Conservation (phyloP, 2,329 filamentous ascomycete species). For the Diplodia sapinea region DNA sequence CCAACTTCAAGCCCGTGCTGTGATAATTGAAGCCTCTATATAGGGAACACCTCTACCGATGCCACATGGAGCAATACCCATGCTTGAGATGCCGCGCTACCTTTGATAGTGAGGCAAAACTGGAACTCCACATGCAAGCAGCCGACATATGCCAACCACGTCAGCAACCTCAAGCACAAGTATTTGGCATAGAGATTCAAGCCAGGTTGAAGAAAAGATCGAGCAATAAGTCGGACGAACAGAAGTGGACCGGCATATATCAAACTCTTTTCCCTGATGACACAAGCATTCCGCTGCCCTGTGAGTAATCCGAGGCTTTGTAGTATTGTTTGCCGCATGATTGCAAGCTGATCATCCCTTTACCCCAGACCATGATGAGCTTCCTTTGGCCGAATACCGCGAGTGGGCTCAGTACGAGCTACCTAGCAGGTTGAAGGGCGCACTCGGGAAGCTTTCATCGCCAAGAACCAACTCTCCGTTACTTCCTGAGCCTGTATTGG, state of each 20-base stretch:
- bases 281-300: neutral
- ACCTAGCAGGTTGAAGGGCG: neutral
- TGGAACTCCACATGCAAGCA: neutral
- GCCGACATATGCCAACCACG: neutral
- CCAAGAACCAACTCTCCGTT: neutral
- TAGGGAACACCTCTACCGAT: slow-evolving; percentile 5
- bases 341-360: neutral
- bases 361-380: neutral
- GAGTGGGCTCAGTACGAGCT: neutral
- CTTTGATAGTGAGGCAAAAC: fast-evolving
- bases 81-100: neutral
- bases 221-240: neutral
- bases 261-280: neutral
- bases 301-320: neutral
- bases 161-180: neutral
- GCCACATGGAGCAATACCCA: neutral
- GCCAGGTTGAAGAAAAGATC: neutral
- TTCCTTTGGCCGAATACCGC: neutral
- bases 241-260: neutral
- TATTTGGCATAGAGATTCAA: neutral
- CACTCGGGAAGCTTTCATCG: neutral
- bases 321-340: no score
- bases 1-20: neutral
- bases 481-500: neutral
- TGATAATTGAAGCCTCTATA: neutral